Base-by-base conservation (phyloP, 306 rosid species). In the Canavalia ensiformis region DNA sequence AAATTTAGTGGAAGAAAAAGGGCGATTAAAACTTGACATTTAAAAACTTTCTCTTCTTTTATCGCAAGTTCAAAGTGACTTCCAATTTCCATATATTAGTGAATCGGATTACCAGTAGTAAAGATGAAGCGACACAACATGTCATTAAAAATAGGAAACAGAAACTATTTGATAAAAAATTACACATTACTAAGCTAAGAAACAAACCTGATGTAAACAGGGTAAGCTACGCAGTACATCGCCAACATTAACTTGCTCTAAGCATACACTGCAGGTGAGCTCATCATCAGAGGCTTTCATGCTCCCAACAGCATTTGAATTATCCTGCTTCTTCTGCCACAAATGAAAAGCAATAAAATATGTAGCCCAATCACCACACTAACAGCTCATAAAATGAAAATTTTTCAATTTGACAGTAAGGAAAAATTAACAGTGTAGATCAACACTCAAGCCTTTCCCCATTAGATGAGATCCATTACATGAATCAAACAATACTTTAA, bases 191-290 rank as follows among this genome's bases (percentile, higher is more conserved):
- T 45, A 54, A 25, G 78, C 50, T 50, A 69, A 12, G 37, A 47
- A 68, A 47, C 72, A 58, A 50, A 95, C 99, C 98, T 93, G 99
- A 88, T 93, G 99, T 85, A 95, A 80, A 87, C 98, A 93, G 46
- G 99, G 98, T 89, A 95, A 90, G 93, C 97, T 95, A 79, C 98
- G 99, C 63, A 95, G 88, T 59, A 93, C 83, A 29, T 93, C 99
- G 80, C 98, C 99, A 52, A 81, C 87, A 45, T 77, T 88, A 80
- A 95, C 99, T 87, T 93, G 99, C 90, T 95, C 98, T 90, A 95
- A 85, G 89, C 99, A 95, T 77, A 95, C 97, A 82, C 94, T 95
- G 87, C 99, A 95, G 25, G 96, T 95, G 84, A 95, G 91, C 81
- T 93, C 99, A 89, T 95, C 97, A 59, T 93, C 94, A 0, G 87